Conservation (phyloP, 441 rosid species). For the Pelargonium citronellum region DNA sequence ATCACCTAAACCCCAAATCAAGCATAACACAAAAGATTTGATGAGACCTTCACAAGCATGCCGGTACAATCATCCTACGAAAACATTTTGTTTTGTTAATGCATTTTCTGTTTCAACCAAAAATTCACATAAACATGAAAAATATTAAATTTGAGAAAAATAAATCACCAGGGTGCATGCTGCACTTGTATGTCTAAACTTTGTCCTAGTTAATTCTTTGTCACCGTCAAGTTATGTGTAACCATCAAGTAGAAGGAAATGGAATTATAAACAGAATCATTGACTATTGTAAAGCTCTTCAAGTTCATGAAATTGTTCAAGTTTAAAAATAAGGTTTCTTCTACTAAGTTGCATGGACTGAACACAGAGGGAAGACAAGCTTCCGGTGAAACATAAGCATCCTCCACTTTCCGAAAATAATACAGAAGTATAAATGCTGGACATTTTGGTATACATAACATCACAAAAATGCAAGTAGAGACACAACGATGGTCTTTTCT, state of each 20-base stretch:
- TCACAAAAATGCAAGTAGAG: background rate
- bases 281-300: too few relatives aligned
- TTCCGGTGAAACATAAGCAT: too few relatives aligned
- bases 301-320: too few relatives aligned
- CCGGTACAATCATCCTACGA: constrained; percentile 1
- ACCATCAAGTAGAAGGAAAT: too few relatives aligned
- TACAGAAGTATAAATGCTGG: background rate
- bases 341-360: too few relatives aligned
- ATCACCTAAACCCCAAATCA: background rate
- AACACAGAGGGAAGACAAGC: too few relatives aligned
- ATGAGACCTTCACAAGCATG: background rate
- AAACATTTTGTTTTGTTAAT: background rate
- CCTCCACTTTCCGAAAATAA: background rate
- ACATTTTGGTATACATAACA: background rate
- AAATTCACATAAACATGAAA: background rate
- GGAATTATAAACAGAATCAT: too few relatives aligned
- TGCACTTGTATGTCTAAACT: background rate
- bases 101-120: background rate
- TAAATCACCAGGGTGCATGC: background rate
- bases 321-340: too few relatives aligned
- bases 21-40: background rate
- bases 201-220: too few relatives aligned
- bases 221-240: too few relatives aligned
- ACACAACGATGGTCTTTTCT: background rate
- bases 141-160: background rate